Base-by-base conservation (phyloP, 495 filamentous ascomycete genomes). In the Bacidia gigantensis region DNA sequence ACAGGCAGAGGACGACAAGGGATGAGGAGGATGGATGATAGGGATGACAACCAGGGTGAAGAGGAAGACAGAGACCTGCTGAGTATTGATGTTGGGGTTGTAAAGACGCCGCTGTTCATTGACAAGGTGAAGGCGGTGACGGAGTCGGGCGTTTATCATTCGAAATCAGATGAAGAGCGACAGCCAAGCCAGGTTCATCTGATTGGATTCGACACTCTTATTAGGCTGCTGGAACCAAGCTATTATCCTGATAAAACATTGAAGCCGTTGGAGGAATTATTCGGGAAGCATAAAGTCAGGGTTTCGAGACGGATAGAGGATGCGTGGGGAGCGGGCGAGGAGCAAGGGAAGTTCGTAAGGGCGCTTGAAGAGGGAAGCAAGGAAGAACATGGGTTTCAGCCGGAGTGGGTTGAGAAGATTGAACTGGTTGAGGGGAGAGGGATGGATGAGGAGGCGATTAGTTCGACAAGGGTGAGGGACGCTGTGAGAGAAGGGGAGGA, bases 141-240 rank as follows among this genome's bases (percentile, higher is more conserved):
- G 11, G 55, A 63, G 0, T 72, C 70, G 1, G 72, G 62, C 1
- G 65, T 46, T 5, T 59, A 59, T 35, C 20, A 12, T 3, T 18
- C 14, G 29, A 35, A 14, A 14, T 7, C 14, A 14, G 29, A 14
- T 5, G 29, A 5, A 14, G 35, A 24, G 12, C 25, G 41, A 20
- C 24, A 12, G 39, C 53, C 17, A 73, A 80, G 54, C 87, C n/a
- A 93, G 60, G 69, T 89, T 18, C 87, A 92, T 67, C 74, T 98
- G 17, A 81, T 79, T 0, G 90, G 90, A 26, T 96, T 79, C 60
- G 90, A 98, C 67, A 95, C 90, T 0, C 62, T 96, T 26, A 81
- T 87, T 18, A 80, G 90, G 23, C 81, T 96, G 49, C 79, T 95
- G 61, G 71, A 87, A 54, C 66, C 82, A 0, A 90, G 86, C 61